phyloP scores from a whole-genome alignment of 2,329 filamentous ascomycete species.

The Aspergillus proliferans region DNA sequence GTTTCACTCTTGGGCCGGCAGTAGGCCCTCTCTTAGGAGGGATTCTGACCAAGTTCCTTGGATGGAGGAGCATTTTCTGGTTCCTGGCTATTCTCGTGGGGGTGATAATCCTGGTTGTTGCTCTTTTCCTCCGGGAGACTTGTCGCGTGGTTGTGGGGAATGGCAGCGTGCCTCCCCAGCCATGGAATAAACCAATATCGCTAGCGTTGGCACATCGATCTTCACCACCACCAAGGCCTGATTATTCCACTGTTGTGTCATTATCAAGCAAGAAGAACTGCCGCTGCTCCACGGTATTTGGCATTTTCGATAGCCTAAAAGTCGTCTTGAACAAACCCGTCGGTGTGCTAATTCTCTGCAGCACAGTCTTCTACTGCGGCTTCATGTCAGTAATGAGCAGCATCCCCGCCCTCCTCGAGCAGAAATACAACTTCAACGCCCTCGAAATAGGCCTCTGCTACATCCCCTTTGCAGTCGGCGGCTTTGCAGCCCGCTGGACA shows the following conservation, averaged over 20 bases:
- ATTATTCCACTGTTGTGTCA: background rate
- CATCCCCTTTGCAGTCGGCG: background rate
- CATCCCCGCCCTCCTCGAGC: background rate
- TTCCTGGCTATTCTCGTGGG: constrained; percentile 44
- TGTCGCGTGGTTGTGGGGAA: constrained; percentile 30
- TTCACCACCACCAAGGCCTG: too few species aligned
- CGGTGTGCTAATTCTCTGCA: background rate
- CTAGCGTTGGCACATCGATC: too few species aligned
- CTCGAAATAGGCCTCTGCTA: background rate
- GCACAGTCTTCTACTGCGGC: background rate
- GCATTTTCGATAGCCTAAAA: background rate
- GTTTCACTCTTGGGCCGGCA: constrained; percentile 39
- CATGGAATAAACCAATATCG: constrained; percentile 18
- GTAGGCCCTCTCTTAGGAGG: constrained; percentile 49
- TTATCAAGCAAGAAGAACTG: background rate
- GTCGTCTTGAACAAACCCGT: background rate
- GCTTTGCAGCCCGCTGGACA: background rate
- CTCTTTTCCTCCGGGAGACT: constrained; percentile 30
- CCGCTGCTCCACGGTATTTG: background rate
- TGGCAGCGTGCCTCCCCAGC: constrained; percentile 19
- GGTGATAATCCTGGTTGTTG: constrained; percentile 17
- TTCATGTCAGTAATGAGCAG: background rate
- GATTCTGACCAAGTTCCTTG: constrained; percentile 40
- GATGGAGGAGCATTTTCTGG: constrained; percentile 51
- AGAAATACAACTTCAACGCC: background rate